Conservation (phyloP, 768 basidiomycete species). For the Tylopilus balloui region DNA sequence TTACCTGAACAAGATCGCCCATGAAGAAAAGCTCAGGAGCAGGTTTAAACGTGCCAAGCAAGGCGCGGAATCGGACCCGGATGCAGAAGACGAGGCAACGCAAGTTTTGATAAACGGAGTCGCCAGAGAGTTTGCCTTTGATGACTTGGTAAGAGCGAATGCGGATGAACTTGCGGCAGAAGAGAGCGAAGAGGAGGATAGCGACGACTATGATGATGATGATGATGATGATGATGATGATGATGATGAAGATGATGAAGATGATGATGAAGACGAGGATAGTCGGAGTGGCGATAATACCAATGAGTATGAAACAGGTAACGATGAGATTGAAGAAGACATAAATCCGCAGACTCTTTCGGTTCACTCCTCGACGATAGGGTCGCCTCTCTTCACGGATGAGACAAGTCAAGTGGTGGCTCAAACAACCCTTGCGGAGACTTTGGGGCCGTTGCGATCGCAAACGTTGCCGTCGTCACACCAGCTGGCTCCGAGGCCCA, state of each 20-base stretch:
- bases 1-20: constrained; percentile 87
- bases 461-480: constrained; percentile 7
- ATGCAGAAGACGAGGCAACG: constrained; percentile 76
- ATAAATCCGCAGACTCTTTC: constrained; percentile 1
- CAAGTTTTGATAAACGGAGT: constrained; percentile 76
- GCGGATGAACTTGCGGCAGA: constrained; percentile 79
- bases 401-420: neutral
- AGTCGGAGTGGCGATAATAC: constrained; percentile 37
- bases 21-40: constrained; percentile 87
- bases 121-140: constrained; percentile 76
- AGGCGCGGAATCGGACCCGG: constrained; percentile 43
- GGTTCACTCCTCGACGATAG: neutral
- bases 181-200: constrained; percentile 49
- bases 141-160: constrained; percentile 73
- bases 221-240: constrained; percentile 30
- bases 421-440: neutral
- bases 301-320: constrained; percentile 34
- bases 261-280: constrained; percentile 40
- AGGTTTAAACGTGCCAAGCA: constrained; percentile 66
- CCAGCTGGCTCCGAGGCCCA: constrained; percentile 12
- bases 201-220: constrained; percentile 39
- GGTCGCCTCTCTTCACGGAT: neutral
- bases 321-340: constrained; percentile 11
- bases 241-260: constrained; percentile 36
- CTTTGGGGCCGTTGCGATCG: neutral